phyloP scores from a whole-genome alignment of 1,284 basidiomycete genomes.

The Moniliophthora roreri region DNA sequence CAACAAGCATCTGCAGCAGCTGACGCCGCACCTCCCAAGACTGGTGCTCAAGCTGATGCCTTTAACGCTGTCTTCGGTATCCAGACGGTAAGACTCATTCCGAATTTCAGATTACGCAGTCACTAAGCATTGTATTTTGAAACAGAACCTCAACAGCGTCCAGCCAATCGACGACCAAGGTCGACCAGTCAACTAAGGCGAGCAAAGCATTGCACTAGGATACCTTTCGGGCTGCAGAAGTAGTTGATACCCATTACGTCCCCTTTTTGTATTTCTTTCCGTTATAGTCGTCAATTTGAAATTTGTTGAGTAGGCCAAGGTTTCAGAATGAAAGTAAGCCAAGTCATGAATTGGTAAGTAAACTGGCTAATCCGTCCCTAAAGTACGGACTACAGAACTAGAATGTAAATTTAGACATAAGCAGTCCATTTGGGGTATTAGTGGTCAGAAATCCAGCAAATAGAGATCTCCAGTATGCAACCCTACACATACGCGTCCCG shows the following conservation, averaged over 20 bases:
- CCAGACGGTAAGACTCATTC: neutral
- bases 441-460: conserved; percentile 47
- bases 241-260: conserved; percentile 3
- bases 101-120: too few relatives aligned
- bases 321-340: too few relatives aligned
- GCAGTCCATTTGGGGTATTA: neutral
- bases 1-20: conserved; percentile 22
- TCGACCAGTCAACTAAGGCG: conserved; percentile 21
- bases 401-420: neutral
- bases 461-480: conserved; percentile 50
- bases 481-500: conserved; percentile 46
- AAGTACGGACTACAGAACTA: neutral
- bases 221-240: neutral
- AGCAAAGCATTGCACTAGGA: too few relatives aligned
- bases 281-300: conserved; percentile 7
- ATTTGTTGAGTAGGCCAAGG: conserved; percentile 1
- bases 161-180: conserved; percentile 6
- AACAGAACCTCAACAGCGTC: too few relatives aligned
- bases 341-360: too few relatives aligned
- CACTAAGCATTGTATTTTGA: too few relatives aligned
- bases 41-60: conserved; percentile 13
- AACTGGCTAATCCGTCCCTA: neutral
- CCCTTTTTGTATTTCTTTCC: conserved; percentile 4
- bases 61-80: conserved; percentile 2
- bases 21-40: conserved; percentile 17